A percentile compares a stretch with the other conserved stretches of the same genome.
Conservation (phyloP, 148 eudicot genomes). For the Arctostaphylos glauca region DNA sequence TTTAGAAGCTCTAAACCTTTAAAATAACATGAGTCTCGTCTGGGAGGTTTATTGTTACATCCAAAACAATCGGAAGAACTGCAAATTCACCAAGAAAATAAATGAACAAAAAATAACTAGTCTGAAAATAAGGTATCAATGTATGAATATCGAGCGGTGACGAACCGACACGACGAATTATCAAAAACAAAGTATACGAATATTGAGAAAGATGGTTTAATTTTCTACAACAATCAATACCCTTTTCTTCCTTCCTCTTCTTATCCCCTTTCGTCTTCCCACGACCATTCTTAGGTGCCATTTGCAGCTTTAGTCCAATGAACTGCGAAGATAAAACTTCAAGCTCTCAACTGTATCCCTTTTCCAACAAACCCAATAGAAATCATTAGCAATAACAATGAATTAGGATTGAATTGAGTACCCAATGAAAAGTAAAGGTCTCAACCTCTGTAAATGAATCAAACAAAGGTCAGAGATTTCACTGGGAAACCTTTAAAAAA, state of each 20-base stretch:
- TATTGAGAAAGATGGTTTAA: background rate
- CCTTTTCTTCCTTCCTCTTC: slow-evolving; percentile 99
- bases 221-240: slow-evolving; percentile 28
- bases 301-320: slow-evolving; percentile 20
- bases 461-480: background rate
- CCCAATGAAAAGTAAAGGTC: slow-evolving; percentile 1
- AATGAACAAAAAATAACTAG: background rate
- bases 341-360: background rate
- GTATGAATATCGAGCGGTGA: background rate
- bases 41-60: slow-evolving; percentile 71
- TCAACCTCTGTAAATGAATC: background rate
- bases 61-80: slow-evolving; percentile 92
- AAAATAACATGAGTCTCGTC: slow-evolving; percentile 73
- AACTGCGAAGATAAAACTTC: background rate
- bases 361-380: slow-evolving; percentile 1
- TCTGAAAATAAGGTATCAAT: background rate
- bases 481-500: background rate
- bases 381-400: background rate
- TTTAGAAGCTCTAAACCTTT: slow-evolving; percentile 52
- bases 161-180: too few species aligned
- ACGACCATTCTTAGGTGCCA: slow-evolving; percentile 96
- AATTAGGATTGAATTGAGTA: background rate
- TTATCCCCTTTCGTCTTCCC: slow-evolving; percentile 90
- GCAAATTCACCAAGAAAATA: slow-evolving; percentile 20
- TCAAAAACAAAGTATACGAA: too few species aligned